Evolutionary conservation across 83 land plant genomes (phyloP).

Genomic region (Diphasiastrum complanatum): DNA sequence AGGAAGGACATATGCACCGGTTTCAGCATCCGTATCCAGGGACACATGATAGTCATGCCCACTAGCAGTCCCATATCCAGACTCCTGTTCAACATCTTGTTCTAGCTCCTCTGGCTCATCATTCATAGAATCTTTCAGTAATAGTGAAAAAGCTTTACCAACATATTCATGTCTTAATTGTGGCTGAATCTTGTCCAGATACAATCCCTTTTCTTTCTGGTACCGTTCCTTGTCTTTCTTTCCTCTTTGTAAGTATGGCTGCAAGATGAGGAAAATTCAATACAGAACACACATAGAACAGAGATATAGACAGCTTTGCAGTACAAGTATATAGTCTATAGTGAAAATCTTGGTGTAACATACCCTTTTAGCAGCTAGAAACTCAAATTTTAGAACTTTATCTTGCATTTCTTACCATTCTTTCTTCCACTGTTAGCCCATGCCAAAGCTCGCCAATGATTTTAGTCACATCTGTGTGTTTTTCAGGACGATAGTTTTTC

Average conservation of each 20-base stretch:
- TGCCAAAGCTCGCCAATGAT: slow-evolving; percentile 89
- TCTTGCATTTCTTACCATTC: slow-evolving; percentile 31
- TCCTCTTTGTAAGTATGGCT: slow-evolving; percentile 87
- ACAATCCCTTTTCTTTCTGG: slow-evolving; percentile 60
- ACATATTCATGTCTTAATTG: too few relatives aligned
- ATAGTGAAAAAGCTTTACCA: too few relatives aligned
- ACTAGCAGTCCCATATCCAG: too few relatives aligned
- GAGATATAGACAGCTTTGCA: neutral
- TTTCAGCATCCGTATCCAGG: too few relatives aligned
- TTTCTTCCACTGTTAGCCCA: slow-evolving; percentile 57
- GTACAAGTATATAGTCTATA: neutral
- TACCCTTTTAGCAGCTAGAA: too few relatives aligned
- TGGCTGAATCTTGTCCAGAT: slow-evolving; percentile 37
- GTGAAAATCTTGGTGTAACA: neutral
- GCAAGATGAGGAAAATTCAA: slow-evolving; percentile 12
- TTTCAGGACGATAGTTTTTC: slow-evolving; percentile 63
- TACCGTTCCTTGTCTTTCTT: slow-evolving; percentile 79
- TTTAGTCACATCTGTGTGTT: slow-evolving; percentile 67
- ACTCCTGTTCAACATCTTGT: too few relatives aligned
- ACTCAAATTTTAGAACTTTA: too few relatives aligned
- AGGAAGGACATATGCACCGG: too few relatives aligned
- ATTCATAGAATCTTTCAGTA: too few relatives aligned
- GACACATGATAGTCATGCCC: too few relatives aligned
- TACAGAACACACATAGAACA: neutral
- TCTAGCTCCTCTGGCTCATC: too few relatives aligned